phyloP scores from a whole-genome alignment of 116 monocot genomes.

The Posidonia oceanica region DNA sequence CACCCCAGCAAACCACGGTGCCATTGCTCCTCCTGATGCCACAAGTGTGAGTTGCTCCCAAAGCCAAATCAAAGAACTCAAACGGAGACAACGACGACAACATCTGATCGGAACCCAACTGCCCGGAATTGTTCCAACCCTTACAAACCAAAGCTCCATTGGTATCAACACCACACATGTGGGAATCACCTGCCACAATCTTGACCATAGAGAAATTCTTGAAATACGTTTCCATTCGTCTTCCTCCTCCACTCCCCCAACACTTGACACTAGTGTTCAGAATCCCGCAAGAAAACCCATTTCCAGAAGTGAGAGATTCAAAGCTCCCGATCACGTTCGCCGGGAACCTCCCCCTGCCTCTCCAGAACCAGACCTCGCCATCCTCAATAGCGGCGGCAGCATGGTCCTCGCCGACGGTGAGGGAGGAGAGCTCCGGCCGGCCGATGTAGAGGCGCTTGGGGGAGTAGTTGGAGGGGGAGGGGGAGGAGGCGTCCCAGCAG shows the following conservation, averaged over 20 bases:
- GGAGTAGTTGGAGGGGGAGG: background rate
- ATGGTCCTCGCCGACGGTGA: conserved; percentile 62
- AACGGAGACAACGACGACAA: conserved; percentile 13
- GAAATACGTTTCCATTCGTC: conserved; percentile 19
- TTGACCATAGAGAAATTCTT: conserved; percentile 26
- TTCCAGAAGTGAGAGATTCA: conserved; percentile 67
- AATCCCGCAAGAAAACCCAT: conserved; percentile 59
- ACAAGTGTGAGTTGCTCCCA: conserved; percentile 56
- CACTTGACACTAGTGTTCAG: conserved; percentile 17
- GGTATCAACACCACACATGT: conserved; percentile 45
- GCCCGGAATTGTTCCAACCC: conserved; percentile 44
- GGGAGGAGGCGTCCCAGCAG: conserved; percentile 42
- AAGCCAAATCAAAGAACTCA: conserved; percentile 34
- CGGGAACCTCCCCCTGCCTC: conserved; percentile 22
- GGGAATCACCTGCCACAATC: conserved; percentile 59
- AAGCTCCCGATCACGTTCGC: conserved; percentile 43
- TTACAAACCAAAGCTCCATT: conserved; percentile 39
- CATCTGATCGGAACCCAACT: conserved; percentile 7
- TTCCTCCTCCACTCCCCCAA: conserved; percentile 13
- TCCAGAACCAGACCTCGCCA: conserved; percentile 36
- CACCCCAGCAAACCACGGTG: conserved; percentile 68
- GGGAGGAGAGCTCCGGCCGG: conserved; percentile 7
- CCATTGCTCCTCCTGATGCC: conserved; percentile 30
- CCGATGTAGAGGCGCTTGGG: conserved; percentile 42
- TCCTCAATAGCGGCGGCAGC: conserved; percentile 23